Evolutionary conservation across 1,284 basidiomycete species (phyloP).

Genomic region (Pseudozyma tsukubaensis): DNA sequence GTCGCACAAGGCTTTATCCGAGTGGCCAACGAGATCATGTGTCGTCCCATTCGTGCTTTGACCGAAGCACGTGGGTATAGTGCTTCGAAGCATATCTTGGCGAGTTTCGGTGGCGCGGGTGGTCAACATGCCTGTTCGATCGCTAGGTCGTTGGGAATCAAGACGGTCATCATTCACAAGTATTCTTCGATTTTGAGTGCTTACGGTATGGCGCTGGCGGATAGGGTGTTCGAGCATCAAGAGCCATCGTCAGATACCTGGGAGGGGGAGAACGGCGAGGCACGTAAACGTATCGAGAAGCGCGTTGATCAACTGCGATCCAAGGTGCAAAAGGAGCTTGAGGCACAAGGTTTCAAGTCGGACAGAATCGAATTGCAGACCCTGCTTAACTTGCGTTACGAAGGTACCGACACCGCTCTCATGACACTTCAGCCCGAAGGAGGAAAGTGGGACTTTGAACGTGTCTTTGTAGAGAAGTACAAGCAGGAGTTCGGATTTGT

Average conservation of each 20-base stretch:
- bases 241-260: constrained; percentile 84
- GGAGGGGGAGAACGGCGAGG: constrained; percentile 17
- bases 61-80: constrained; percentile 91
- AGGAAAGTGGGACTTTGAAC: constrained; percentile 79
- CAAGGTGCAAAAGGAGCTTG: constrained; percentile 76
- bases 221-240: constrained; percentile 80
- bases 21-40: constrained; percentile 74
- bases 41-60: constrained; percentile 87
- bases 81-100: constrained; percentile 85
- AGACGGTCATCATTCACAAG: constrained; percentile 84
- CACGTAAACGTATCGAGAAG: constrained; percentile 31
- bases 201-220: constrained; percentile 87
- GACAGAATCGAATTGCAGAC: constrained; percentile 80
- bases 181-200: constrained; percentile 89
- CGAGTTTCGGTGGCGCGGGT: constrained; percentile 90
- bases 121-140: constrained; percentile 93
- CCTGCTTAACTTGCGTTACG: constrained; percentile 76
- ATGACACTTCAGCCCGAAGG: constrained; percentile 79
- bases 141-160: constrained; percentile 82
- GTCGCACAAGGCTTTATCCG: constrained; percentile 79
- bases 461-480: constrained; percentile 75
- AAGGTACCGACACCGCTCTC: constrained; percentile 84
- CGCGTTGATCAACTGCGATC: constrained; percentile 72
- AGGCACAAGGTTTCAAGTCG: constrained; percentile 81
- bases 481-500: constrained; percentile 83